Evolutionary conservation across 257 asterid genomes (phyloP), one percentile per base, ranked within the genome.

Genomic region (Coffea canephora): DNA sequence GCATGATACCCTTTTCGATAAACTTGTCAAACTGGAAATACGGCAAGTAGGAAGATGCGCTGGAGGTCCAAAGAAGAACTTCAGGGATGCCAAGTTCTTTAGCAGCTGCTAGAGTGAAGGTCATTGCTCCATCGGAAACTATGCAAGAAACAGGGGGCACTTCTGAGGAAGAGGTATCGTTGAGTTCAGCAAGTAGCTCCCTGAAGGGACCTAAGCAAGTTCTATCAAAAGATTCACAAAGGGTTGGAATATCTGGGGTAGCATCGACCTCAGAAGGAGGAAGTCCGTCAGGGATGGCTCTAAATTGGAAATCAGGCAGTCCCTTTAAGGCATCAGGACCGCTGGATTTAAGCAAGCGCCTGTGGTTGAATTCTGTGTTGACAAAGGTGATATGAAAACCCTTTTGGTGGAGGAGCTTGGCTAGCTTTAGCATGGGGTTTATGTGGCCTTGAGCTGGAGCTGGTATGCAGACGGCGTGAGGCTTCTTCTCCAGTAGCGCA

Each of bases 401-500:
- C 62, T 77, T 77, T 69, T 71, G 68, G 31, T 81, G 78, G 19
- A 81, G 75, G 21, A 81, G 13, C 57, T 77, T 81, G 16, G 84
- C 81, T 16, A 81, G 73, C 2, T 81, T 81, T 0, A 77, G 65
- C 81, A 81, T 71, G 1, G 84, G 74, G 52, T 49, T 81, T 14
- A 81, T 41, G 21, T 81, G 84, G 6, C 84, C 80, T 18, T 81
- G 84, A 11, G 43, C 41, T 21, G 81, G 81, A 34, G 34, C 70
- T 70, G 84, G 84, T 0, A 81, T 15, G 78, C 81, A 70, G n/a
- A 81, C 78, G 4, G 81, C 84, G 48, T 81, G 84, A 64, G 80
- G 80, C 36, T 75, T 81, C 36, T 75, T 81, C 3, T 75, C 45
- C 19, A 39, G 9, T 16, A 50, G 15, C 55, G 41, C 0, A 65